These are phyloP conservation scores for Gymnopus androsaceus DNA, from an alignment of 1,284 basidiomycete genomes.

Conservation along the genomic window DNA sequence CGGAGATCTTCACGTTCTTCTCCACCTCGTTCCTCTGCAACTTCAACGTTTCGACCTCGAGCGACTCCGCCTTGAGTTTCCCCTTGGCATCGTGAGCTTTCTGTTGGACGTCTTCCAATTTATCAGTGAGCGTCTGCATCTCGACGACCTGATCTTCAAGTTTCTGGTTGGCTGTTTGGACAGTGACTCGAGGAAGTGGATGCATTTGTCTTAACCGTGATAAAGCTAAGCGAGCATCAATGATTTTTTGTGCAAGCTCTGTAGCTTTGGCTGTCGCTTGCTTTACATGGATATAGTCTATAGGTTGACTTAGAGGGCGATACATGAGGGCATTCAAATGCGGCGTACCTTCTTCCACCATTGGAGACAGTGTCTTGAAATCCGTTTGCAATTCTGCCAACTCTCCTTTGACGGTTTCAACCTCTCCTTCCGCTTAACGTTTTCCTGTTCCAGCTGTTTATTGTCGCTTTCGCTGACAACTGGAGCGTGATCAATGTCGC, in stretches of 20 bases:
- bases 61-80: slow-evolving; percentile 54
- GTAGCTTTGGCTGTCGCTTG: slow-evolving; percentile 56
- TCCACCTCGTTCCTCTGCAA: slow-evolving; percentile 71
- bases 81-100: slow-evolving; percentile 57
- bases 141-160: slow-evolving; percentile 70
- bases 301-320: neutral
- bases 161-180: slow-evolving; percentile 67
- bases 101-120: slow-evolving; percentile 44
- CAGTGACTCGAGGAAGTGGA: slow-evolving; percentile 76
- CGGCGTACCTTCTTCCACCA: slow-evolving; percentile 67
- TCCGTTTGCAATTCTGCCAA: slow-evolving; percentile 64
- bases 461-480: slow-evolving; percentile 76
- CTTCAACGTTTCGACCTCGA: slow-evolving; percentile 65
- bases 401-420: slow-evolving; percentile 64
- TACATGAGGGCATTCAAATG: neutral
- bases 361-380: slow-evolving; percentile 59
- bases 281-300: slow-evolving; percentile 63
- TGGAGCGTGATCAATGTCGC: slow-evolving; percentile 78
- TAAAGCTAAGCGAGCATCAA: slow-evolving; percentile 77
- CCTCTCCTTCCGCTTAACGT: slow-evolving; percentile 68
- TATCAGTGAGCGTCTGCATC: slow-evolving; percentile 72
- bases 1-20: slow-evolving; percentile 66
- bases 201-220: slow-evolving; percentile 77
- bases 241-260: slow-evolving; percentile 68
- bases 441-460: slow-evolving; percentile 58